phyloP scores from a whole-genome alignment of 345 rosid species.

The Abelmoschus esculentus region DNA sequence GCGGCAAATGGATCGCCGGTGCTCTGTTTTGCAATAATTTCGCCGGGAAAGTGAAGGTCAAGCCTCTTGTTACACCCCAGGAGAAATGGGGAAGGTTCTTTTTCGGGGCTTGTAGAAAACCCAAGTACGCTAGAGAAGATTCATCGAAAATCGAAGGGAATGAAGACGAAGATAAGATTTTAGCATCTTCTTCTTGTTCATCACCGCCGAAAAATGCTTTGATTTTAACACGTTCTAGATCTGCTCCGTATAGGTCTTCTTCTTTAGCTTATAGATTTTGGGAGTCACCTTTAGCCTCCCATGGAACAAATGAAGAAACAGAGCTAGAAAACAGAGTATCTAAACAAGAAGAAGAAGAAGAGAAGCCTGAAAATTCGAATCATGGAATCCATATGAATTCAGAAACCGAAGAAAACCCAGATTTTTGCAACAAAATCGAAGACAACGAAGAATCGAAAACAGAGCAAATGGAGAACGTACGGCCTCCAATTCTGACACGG shows the following conservation, averaged over 20 bases:
- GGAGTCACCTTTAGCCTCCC: conserved; percentile 50
- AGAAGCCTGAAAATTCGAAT: conserved; percentile 19
- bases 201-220: conserved; percentile 76
- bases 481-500: conserved; percentile 49
- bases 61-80: conserved; percentile 26
- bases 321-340: conserved; percentile 10
- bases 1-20: conserved; percentile 41
- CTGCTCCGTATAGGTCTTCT: conserved; percentile 76
- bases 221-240: conserved; percentile 68
- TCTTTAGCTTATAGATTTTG: conserved; percentile 72
- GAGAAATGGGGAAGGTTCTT: conserved; percentile 29
- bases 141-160: conserved; percentile 27
- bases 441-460: conserved; percentile 12
- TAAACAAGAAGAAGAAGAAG: conserved; percentile 22
- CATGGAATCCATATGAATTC: conserved; percentile 21
- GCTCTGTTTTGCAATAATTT: conserved; percentile 25
- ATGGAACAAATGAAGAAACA: conserved; percentile 25
- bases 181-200: conserved; percentile 30
- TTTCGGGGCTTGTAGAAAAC: conserved; percentile 20
- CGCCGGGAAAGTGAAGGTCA: conserved; percentile 19
- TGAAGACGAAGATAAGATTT: conserved; percentile 20
- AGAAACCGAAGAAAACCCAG: conserved; percentile 18
- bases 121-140: conserved; percentile 20
- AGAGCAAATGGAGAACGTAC: conserved; percentile 14
- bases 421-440: conserved; percentile 21